Base-by-base conservation (phyloP, 2,329 filamentous ascomycete genomes). In the Botrytis fragariae region DNA sequence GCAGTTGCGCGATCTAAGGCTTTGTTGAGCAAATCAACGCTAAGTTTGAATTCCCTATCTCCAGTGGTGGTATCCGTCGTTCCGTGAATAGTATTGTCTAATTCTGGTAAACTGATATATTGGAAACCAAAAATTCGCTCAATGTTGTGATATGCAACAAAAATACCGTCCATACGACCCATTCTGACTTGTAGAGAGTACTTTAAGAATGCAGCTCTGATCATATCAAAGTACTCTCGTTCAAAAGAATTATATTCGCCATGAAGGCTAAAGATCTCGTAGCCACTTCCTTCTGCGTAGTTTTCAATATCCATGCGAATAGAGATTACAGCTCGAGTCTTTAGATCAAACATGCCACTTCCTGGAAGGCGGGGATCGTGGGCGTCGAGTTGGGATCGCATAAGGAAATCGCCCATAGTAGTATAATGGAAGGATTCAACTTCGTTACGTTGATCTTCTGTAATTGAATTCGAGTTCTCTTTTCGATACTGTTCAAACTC, bases 161-260 rank as follows among this genome's bases (percentile, higher is more conserved):
- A 99, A 68, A 98, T 98, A 71, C 96, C 96, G 80, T 99, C 95
- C 97, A 99, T 99, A 68, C 95, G 91, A 29, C 97, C 96, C 89
- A 99, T 97, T 62, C 96, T 93, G 42, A 95, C 97, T 83, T 99
- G 96, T 44, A 99, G 86, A 16, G 95, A 97, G 82, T 99, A 99
- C 80, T 99, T 99, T 72, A 99, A 85, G 84, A 99, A 95, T 0
- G 95, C 96, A 1, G 95, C 89, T 71, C 97, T 89, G 74, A 97
- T 95, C 94, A 99, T 97, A 82, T 99, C 96, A 81, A 92, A 97
- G 82, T 96, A 98, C 80, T 99, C 97, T 74, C 95, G 90, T 83
- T 99, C 96, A 81, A 92, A 99, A 0, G 95, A 98, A 81, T 97
- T 92, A 86, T 88, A 99, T 73, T 90, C 86, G 25, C 97, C 97